Base-by-base conservation (phyloP, 2,329 filamentous ascomycete species). In the Neonectria punicea region DNA sequence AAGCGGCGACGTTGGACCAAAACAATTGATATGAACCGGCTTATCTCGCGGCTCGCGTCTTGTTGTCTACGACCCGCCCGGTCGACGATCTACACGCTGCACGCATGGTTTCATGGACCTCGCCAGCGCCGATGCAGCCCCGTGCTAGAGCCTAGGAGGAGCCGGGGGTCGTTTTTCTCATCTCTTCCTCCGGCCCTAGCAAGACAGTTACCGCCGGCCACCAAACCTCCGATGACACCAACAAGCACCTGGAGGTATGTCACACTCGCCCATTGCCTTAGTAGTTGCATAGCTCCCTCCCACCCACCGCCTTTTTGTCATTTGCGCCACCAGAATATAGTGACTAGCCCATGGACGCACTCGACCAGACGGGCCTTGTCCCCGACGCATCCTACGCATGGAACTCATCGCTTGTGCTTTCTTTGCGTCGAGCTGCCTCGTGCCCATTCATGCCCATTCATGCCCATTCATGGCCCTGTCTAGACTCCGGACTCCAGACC, bases 61-160 rank as follows among this genome's bases (percentile, higher is more conserved):
- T 53, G 47, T 54, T 63, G 41, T 49, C 53, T 54, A 36, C 51
- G 59, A 57, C 63, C 72, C 72, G 70, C 69, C 53, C 49, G 32
- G 57, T 56, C 61, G 28, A 67, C 65, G 58, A 61, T 64, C 54
- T 71, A 70, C 70, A 70, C 68, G 58, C 53, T 73, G 70, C 66
- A 61, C 44, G 64, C 60, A 63, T 71, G 69, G 72, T 67, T 73
- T 66, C 70, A 70, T 72, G 66, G 54, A 67, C 67, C 64, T 63
- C 47, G 43, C 59, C 51, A 62, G 61, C 61, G 59, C 69, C 63
- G 61, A 69, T 67, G 63, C 58, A 70, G 54, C 55, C 65, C 68
- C 66, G 56, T 67, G 58, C 66, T 62, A 60, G 25, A 25, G 25
- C 25, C 25, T 25, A 25, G 25, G n/a, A 61, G 58, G 63, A 65